Evolutionary conservation across 768 basidiomycete species (phyloP).

Genomic region (Naganishia antarctica): DNA sequence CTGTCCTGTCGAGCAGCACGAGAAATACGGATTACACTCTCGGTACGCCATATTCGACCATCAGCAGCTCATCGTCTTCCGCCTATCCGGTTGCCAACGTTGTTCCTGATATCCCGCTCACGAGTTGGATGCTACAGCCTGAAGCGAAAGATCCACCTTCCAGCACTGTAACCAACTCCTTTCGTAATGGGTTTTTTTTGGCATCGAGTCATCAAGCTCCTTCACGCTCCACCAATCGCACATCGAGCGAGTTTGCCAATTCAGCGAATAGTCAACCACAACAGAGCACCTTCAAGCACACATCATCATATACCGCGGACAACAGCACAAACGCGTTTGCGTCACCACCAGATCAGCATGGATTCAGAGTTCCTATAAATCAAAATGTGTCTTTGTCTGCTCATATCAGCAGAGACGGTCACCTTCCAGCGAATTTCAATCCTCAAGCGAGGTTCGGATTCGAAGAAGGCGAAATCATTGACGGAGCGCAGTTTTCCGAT

Average conservation of each 20-base stretch:
- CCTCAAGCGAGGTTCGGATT: not conserved
- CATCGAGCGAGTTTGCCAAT: not conserved
- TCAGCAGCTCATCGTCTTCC: slow-evolving; percentile 11
- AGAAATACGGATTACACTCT: slow-evolving; percentile 12
- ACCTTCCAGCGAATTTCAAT: slow-evolving; percentile 1
- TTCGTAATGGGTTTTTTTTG: not conserved
- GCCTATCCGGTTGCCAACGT: slow-evolving; percentile 10
- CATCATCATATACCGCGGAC: slow-evolving; percentile 2
- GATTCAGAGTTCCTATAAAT: slow-evolving; percentile 1
- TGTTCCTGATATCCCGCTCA: slow-evolving; percentile 15
- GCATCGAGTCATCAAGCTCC: slow-evolving; percentile 1
- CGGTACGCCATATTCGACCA: slow-evolving; percentile 15
- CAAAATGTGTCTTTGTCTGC: not conserved
- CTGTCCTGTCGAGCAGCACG: slow-evolving; percentile 11
- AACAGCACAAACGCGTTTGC: not conserved
- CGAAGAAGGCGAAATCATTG: slow-evolving; percentile 16
- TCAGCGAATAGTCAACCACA: not conserved
- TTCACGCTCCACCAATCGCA: not conserved
- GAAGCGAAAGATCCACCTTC: not conserved
- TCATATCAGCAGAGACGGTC: slow-evolving; percentile 3
- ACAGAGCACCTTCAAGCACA: not conserved
- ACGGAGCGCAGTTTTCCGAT: not conserved
- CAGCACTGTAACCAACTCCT: not conserved
- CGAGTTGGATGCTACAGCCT: slow-evolving; percentile 16
- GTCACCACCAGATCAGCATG: not conserved